Evolutionary conservation across 2,329 filamentous ascomycete genomes (phyloP).

Genomic region (Lasiodiplodia sp.): DNA sequence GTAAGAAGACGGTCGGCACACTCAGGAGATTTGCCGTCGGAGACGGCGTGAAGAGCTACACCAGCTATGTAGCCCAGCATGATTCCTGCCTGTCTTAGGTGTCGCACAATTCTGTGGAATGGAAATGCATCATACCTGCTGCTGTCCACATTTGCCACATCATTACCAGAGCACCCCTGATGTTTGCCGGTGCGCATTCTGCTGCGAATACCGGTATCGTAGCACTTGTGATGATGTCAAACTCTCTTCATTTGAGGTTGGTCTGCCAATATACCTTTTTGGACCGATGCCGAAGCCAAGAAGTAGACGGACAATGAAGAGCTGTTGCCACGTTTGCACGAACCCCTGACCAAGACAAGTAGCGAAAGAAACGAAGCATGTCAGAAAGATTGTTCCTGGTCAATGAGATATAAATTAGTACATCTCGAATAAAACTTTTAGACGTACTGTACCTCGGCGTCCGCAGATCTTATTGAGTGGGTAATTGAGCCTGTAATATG

Average conservation of each 20-base stretch:
- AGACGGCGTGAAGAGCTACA: constrained; percentile 35
- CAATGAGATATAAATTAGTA: not conserved
- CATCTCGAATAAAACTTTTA: too few relatives aligned
- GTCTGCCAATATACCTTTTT: constrained; percentile 42
- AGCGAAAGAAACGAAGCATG: constrained; percentile 71
- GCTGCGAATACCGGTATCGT: constrained; percentile 80
- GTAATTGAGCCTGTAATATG: constrained; percentile 64
- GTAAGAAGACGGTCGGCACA: not conserved
- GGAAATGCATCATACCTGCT: not conserved
- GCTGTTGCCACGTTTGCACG: constrained; percentile 73
- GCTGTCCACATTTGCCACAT: constrained; percentile 69
- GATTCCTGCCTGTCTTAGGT: constrained; percentile 43
- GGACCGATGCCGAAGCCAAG: constrained; percentile 80
- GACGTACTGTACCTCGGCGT: constrained; percentile 52
- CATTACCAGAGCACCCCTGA: constrained; percentile 83
- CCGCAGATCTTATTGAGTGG: constrained; percentile 75
- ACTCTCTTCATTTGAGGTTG: not conserved
- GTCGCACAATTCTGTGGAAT: too few relatives aligned
- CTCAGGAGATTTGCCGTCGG: constrained; percentile 31
- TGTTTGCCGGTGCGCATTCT: constrained; percentile 72
- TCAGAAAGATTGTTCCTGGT: constrained; percentile 75
- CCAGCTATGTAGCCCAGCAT: constrained; percentile 37
- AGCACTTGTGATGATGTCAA: constrained; percentile 57
- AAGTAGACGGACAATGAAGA: constrained; percentile 73
- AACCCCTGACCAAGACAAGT: constrained; percentile 69